These are phyloP conservation scores for Diaporthe sp. DNA, from an alignment of 2,329 filamentous ascomycete species.

Conservation along the genomic window DNA sequence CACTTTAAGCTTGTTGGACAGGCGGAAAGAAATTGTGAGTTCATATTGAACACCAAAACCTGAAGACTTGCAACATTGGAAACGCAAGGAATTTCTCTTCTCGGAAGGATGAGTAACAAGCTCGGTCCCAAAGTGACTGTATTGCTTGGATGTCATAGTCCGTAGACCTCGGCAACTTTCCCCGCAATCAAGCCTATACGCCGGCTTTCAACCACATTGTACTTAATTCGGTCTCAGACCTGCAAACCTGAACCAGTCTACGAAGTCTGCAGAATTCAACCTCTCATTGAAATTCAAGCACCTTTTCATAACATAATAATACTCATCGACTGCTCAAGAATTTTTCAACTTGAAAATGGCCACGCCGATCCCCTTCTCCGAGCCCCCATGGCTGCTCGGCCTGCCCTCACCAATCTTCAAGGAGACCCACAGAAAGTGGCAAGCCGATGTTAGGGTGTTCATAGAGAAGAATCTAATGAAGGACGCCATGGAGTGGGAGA, in stretches of 20 bases:
- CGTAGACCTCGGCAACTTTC: conserved; percentile 23
- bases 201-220: no score
- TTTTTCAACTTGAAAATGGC: background rate
- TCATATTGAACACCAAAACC: background rate
- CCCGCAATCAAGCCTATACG: conserved; percentile 5
- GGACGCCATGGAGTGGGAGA: conserved; percentile 78
- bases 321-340: background rate
- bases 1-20: background rate
- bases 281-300: background rate
- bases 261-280: background rate
- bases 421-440: conserved; percentile 73
- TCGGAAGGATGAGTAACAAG: background rate
- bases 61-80: background rate
- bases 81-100: background rate
- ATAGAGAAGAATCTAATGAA: conserved; percentile 72
- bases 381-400: conserved; percentile 78
- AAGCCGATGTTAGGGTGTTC: conserved; percentile 76
- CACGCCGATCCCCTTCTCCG: conserved; percentile 72
- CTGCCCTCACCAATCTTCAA: conserved; percentile 80
- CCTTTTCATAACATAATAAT: background rate
- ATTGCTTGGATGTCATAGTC: no score
- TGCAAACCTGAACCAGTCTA: background rate
- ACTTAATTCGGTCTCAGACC: background rate
- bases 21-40: background rate
- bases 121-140: background rate